Percentiles rank a stretch among this genome's conserved stretches.
Conservation (phyloP, 306 rosid genomes). For the Crataegus laevigata region DNA sequence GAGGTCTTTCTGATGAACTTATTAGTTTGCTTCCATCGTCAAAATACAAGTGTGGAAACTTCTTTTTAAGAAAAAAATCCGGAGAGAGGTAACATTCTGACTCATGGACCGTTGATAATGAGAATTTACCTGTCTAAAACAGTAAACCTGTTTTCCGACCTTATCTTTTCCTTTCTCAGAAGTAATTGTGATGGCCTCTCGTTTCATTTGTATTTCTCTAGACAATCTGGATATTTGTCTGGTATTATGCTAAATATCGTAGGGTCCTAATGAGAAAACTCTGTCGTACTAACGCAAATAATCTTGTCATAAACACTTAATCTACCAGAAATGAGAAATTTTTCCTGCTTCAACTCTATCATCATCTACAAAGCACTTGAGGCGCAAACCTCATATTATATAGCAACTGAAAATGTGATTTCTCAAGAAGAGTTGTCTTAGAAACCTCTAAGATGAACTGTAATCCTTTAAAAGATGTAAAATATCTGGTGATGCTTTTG, state of each 20-base stretch:
- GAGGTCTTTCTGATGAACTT: slow-evolving; percentile 78
- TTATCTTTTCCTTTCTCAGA: background rate
- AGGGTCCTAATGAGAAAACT: background rate
- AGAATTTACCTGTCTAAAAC: background rate
- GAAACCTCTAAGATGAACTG: background rate
- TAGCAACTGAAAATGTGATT: background rate
- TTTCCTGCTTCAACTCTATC: background rate
- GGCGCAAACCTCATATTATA: background rate
- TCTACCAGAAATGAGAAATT: background rate
- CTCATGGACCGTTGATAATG: background rate
- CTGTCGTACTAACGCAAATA: background rate
- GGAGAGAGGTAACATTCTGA: slow-evolving; percentile 51
- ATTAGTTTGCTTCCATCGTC: slow-evolving; percentile 74
- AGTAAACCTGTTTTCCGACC: background rate
- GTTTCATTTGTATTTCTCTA: background rate
- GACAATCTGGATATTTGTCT: background rate
- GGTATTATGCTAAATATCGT: background rate
- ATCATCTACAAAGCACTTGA: background rate
- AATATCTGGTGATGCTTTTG: background rate
- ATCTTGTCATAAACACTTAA: background rate
- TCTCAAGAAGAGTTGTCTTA: background rate
- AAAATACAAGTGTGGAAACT: slow-evolving; percentile 52
- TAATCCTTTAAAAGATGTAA: background rate
- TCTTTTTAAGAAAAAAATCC: slow-evolving; percentile 65
- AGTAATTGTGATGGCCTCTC: background rate